Evolutionary conservation across 2,329 filamentous ascomycete species (phyloP), one percentile per base, ranked within the genome.

Genomic region (Paraconiothyrium sp.): DNA sequence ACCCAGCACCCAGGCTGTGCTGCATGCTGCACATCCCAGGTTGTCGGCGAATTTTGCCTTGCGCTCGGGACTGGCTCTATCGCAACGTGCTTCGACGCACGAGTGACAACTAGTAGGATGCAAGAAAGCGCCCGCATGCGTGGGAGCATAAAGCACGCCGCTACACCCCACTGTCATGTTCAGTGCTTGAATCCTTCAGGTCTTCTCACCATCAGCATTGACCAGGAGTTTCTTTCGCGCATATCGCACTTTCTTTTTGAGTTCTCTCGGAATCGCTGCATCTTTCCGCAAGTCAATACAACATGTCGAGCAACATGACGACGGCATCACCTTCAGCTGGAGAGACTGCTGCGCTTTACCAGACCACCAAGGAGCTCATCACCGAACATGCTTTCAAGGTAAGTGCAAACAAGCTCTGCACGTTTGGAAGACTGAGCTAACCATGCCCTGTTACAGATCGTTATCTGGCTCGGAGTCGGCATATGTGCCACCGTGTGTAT

Each of bases 391-490:
- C 20, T 6, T 52, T 52, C 49, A 52, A 52, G 34, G 49, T 52
- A 37, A 3, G 32, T 16, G 10, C 4, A 8, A 35, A n/a, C 9
- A 24, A 52, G 1, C 8, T 9, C 10, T 2, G 14, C n/a, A 8
- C 9, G 20, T 11, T 11, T 35, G 3, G n/a, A 20, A 9, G 6
- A 52, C 3, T 4, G 10, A 4, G 35, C 50, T 54, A 16, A 41
- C 30, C 6, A 10, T 10, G 13, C 7, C 3, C 32, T 35, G 41
- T 9, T 52, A 32, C 51, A 59, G 57, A 43, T 59, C 30, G 32
- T 52, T 24, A 6, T 59, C 10, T 59, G 48, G 57, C 2, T 52
- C 8, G 57, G 57, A 16, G 47, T 59, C 24, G 47, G 57, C 48
- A 14, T 59, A 14, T 59, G 57, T 37, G 32, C 48, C 20, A 35